Evolutionary conservation across 306 rosid genomes (phyloP), one percentile per base, ranked within the genome.

Genomic region (Clitoria ternatea): DNA sequence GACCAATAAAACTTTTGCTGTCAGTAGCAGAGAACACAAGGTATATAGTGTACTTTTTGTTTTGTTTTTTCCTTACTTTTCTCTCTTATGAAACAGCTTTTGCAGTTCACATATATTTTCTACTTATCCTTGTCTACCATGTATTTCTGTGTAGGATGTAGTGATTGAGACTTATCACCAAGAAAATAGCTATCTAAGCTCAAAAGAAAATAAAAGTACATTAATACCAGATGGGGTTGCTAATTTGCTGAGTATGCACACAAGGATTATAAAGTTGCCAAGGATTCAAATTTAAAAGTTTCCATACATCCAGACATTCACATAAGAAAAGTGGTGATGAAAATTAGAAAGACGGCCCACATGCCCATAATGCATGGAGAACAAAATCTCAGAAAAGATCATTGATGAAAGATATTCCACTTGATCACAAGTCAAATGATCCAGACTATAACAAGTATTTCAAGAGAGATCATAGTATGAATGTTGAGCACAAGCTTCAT

Each of bases 341-440:
- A 80, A 65, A 66, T 69, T n/a, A 30, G 64, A 79, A 75, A 30
- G 82, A 73, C 39, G 55, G 48, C 35, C 32, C 27, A 9, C 60
- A 14, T 56, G 79, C 70, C 56, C 74, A 22, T 24, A 79, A 69
- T 72, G 44, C 69, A 44, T 70, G 72, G 80, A 79, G 49, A 77
- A 69, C 63, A 17, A 86, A 74, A 75, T 77, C 86, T 52, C 88
- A 79, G 20, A 77, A 66, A 33, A 84, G 84, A 77, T 68, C 55
- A 36, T 53, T 72, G 81, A 87, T 89, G 95, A 94, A 89, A 76
- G 98, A 94, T 70, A 90, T 90, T 68, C 86, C 84, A 13, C 92
- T 90, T 18, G 97, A 90, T 83, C 88, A 77, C 73, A 87, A 73
- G n/a, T n/a, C 69, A 82, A 88, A 85, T 62, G 69, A 43, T 68